Evolutionary conservation across 2,329 filamentous ascomycete species (phyloP), one percentile per base, ranked within the genome.

Genomic region (Gliomastix tumulicola): DNA sequence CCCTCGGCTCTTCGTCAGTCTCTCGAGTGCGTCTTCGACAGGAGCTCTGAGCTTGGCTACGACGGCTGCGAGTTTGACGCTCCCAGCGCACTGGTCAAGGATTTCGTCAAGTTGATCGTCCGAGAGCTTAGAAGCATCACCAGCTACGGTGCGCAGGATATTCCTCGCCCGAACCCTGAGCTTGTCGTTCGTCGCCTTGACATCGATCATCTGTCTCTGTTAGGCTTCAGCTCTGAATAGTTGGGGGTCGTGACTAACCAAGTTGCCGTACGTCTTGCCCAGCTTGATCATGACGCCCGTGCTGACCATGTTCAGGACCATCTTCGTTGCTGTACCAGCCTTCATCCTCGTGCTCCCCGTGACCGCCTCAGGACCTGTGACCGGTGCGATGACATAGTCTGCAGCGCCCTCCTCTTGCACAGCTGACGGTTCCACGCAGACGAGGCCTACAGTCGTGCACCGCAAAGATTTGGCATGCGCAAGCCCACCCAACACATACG

Each of bases 301-400:
- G 15, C 32, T 36, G 12, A 43, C 37, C 41, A 43, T 43, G 21
- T 43, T 43, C 8, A 43, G 31, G 12, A 40, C 60, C 38, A 66
- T 41, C 43, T 68, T 68, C 0, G 65, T 66, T 2, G 60, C 62
- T 1, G 60, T 68, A 13, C 65, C 65, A 2, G 64, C 63, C 42
- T 67, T 68, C 40, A 68, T 51, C 21, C 65, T 49, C 2, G 65
- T 68, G 43, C 64, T 68, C 3, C 64, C 64, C n/a, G 63, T 63
- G 4, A 66, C 53, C 5, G 63, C 57, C 44, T 67, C 64, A 2
- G 63, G 55, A 0, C 63, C 63, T 2, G 62, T 59, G 3, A 66
- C 47, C 12, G 56, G 49, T n/a, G 49, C 49, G 33, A 67, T 62
- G 36, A 64, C 33, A 33, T 37, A 30, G 39, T 49, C 46, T 3